phyloP scores from a whole-genome alignment of 2,329 filamentous ascomycete species.

The Berkeleyomyces rouxiae region DNA sequence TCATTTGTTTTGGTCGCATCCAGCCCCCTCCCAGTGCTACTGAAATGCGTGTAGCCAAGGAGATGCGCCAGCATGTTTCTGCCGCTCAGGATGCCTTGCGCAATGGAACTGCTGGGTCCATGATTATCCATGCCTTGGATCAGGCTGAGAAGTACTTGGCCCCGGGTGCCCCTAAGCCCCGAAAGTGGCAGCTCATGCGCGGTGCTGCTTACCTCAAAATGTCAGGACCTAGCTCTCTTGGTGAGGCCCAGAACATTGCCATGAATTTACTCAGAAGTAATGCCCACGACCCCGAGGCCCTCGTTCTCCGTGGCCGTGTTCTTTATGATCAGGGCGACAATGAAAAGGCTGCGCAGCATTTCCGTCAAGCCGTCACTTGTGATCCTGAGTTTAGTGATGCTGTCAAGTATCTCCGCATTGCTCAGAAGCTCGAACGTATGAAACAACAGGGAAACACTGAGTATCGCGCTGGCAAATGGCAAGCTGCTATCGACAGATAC shows the following conservation, averaged over 20 bases:
- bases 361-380: conserved; percentile 73
- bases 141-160: conserved; percentile 74
- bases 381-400: conserved; percentile 86
- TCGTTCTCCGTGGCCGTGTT: conserved; percentile 74
- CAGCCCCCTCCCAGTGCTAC: conserved; percentile 66
- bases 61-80: conserved; percentile 68
- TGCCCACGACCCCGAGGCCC: conserved; percentile 79
- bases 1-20: conserved; percentile 67
- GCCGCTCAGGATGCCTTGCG: conserved; percentile 64
- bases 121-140: conserved; percentile 83
- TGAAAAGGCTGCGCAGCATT: conserved; percentile 82
- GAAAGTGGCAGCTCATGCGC: conserved; percentile 87
- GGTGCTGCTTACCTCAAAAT: conserved; percentile 88
- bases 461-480: conserved; percentile 72
- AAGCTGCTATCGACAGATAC: conserved; percentile 72
- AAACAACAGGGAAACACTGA: conserved; percentile 85
- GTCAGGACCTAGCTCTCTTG: conserved; percentile 73
- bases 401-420: conserved; percentile 72
- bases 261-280: conserved; percentile 76
- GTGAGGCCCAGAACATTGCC: conserved; percentile 82
- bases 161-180: conserved; percentile 56
- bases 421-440: conserved; percentile 81
- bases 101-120: conserved; percentile 64
- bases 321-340: conserved; percentile 89
- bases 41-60: conserved; percentile 66